These are phyloP conservation scores for Fusarium continuum DNA, from an alignment of 2,329 filamentous ascomycete genomes.

Conservation along the genomic window DNA sequence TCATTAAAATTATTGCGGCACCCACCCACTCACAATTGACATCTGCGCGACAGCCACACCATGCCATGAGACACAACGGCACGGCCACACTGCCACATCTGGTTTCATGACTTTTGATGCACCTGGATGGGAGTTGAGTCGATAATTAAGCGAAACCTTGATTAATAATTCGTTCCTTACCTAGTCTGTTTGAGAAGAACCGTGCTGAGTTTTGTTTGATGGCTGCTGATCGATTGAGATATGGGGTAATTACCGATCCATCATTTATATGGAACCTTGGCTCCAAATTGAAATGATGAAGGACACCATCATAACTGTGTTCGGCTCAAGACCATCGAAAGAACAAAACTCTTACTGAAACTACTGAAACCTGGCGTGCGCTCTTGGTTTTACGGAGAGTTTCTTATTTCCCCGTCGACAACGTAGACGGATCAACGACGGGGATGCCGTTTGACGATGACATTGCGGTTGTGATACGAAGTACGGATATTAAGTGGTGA, in stretches of 20 bases:
- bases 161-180: neutral
- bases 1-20: conserved; percentile 26
- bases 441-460: conserved; percentile 1
- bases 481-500: conserved; percentile 29
- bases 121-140: neutral
- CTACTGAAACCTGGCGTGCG: neutral
- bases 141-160: conserved; percentile 22
- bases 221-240: conserved; percentile 6
- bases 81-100: conserved; percentile 28
- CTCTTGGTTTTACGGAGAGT: neutral
- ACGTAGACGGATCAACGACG: neutral
- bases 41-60: conserved; percentile 33
- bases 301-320: neutral
- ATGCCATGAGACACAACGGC: neutral
- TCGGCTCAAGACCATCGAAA: neutral
- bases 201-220: neutral
- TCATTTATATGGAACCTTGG: neutral
- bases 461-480: conserved; percentile 8
- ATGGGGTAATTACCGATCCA: conserved; percentile 22
- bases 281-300: conserved; percentile 16
- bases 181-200: neutral
- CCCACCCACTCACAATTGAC: conserved; percentile 19
- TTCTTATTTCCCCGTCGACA: neutral
- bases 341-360: conserved; percentile 1
- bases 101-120: neutral